Percentiles rank a stretch among this genome's conserved stretches.
Evolutionary conservation across 345 rosid species (phyloP).

Genomic region (Schrenkiella parvula): DNA sequence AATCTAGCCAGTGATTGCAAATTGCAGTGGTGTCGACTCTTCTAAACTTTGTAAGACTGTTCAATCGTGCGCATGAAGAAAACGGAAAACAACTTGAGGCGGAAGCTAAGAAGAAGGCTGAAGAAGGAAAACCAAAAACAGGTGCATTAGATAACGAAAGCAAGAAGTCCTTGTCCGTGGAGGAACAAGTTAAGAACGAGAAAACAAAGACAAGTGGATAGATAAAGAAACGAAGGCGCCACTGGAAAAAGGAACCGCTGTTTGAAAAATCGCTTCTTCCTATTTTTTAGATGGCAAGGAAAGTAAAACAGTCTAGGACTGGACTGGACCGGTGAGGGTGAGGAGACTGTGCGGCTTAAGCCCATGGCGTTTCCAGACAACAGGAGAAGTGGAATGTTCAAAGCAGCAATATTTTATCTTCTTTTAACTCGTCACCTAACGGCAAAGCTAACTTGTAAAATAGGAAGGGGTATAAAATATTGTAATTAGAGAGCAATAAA

Average conservation of each 20-base stretch:
- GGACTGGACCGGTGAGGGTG: not conserved
- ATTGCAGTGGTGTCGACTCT: constrained; percentile 71
- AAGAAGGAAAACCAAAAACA: constrained; percentile 43
- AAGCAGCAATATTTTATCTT: not conserved
- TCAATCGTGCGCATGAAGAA: constrained; percentile 74
- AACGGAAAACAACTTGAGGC: constrained; percentile 71
- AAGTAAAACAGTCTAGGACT: not conserved
- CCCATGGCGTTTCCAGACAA: constrained; percentile 6
- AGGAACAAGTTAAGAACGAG: constrained; percentile 4
- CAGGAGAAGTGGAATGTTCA: not conserved
- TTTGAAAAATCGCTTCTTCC: not conserved
- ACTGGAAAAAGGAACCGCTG: not conserved
- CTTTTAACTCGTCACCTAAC: not conserved
- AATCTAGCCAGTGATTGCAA: constrained; percentile 8
- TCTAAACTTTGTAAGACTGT: constrained; percentile 68
- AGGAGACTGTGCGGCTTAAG: not conserved
- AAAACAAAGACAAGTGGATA: constrained; percentile 3
- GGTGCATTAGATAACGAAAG: constrained; percentile 40
- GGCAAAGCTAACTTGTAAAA: constrained; percentile 20
- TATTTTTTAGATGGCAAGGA: not conserved
- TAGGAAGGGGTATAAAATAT: constrained; percentile 7
- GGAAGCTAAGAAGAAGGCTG: constrained; percentile 58
- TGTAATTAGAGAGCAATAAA: constrained; percentile 19
- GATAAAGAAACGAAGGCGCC: constrained; percentile 10
- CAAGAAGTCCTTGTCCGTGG: constrained; percentile 11